These are phyloP conservation scores for Panaeolus cyanescens DNA, from an alignment of 768 basidiomycete species.

Conservation along the genomic window DNA sequence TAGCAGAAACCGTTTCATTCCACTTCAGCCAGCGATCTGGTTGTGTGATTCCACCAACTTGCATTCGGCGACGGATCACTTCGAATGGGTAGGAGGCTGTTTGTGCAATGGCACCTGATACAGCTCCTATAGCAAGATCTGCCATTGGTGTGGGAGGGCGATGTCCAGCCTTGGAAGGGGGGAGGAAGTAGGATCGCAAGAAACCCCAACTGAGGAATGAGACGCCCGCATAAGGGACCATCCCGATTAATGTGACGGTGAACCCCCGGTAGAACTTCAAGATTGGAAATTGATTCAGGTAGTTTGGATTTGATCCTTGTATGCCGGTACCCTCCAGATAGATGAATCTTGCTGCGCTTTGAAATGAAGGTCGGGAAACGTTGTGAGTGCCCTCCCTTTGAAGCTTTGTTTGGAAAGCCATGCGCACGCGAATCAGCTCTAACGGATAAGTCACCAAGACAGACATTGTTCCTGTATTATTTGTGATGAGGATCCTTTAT, in stretches of 20 bases:
- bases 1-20: slow-evolving; percentile 70
- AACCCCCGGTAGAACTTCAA: slow-evolving; percentile 98
- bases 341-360: slow-evolving; percentile 60
- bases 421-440: slow-evolving; percentile 92
- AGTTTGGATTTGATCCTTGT: slow-evolving; percentile 25
- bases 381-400: slow-evolving; percentile 20
- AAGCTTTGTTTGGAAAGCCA: slow-evolving; percentile 79
- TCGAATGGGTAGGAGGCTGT: slow-evolving; percentile 95
- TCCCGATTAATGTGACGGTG: slow-evolving; percentile 86
- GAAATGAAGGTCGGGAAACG: slow-evolving; percentile 48
- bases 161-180: slow-evolving; percentile 38
- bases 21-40: slow-evolving; percentile 80
- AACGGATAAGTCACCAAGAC: slow-evolving; percentile 95
- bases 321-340: slow-evolving; percentile 61
- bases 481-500: slow-evolving; percentile 1
- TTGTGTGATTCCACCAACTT: slow-evolving; percentile 84
- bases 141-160: slow-evolving; percentile 46
- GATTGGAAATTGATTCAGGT: slow-evolving; percentile 67
- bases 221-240: slow-evolving; percentile 94
- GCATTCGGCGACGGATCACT: slow-evolving; percentile 89
- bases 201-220: slow-evolving; percentile 93
- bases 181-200: slow-evolving; percentile 61
- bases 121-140: slow-evolving; percentile 82
- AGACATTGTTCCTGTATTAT: slow-evolving; percentile 68
- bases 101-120: slow-evolving; percentile 84